Percentiles rank a stretch among this genome's conserved stretches.
Conservation (phyloP, 2,329 filamentous ascomycete species). For the Pseudogymnoascus sp. region DNA sequence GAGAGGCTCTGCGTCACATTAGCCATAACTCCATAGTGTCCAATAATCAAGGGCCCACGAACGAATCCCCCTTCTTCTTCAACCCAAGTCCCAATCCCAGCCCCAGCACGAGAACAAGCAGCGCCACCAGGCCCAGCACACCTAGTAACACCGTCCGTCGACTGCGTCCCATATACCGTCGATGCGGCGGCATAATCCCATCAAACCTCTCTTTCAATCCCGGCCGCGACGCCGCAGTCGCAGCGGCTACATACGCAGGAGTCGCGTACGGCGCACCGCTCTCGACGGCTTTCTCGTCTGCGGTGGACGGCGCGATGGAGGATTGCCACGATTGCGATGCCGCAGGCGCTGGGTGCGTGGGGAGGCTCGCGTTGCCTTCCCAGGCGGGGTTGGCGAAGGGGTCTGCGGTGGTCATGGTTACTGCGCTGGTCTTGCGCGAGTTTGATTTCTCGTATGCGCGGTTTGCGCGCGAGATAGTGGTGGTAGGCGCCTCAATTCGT, state of each 20-base stretch:
- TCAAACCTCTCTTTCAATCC: conserved; percentile 1
- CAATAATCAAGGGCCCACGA: not conserved
- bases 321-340: not conserved
- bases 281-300: not conserved
- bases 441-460: not conserved
- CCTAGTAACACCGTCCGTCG: conserved; percentile 9
- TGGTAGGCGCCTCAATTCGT: not conserved
- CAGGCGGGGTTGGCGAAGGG: not conserved
- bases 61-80: conserved; percentile 3
- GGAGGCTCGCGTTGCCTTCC: not conserved
- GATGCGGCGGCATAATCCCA: not conserved
- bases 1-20: conserved; percentile 11
- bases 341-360: not conserved
- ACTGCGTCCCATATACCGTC: conserved; percentile 12
- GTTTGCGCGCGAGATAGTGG: not conserved
- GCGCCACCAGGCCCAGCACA: conserved; percentile 12
- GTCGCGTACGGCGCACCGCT: not conserved
- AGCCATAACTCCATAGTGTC: not conserved
- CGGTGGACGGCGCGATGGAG: not conserved
- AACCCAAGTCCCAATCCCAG: conserved; percentile 16
- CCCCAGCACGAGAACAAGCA: conserved; percentile 9
- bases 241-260: not conserved
- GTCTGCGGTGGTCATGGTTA: not conserved
- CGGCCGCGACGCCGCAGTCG: not conserved
- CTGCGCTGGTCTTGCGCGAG: not conserved